A percentile compares a stretch with the other conserved stretches of the same genome.
These are phyloP conservation scores for Exutisphaerella laricina DNA, from an alignment of 2,329 filamentous ascomycete species.

Conservation along the genomic window DNA sequence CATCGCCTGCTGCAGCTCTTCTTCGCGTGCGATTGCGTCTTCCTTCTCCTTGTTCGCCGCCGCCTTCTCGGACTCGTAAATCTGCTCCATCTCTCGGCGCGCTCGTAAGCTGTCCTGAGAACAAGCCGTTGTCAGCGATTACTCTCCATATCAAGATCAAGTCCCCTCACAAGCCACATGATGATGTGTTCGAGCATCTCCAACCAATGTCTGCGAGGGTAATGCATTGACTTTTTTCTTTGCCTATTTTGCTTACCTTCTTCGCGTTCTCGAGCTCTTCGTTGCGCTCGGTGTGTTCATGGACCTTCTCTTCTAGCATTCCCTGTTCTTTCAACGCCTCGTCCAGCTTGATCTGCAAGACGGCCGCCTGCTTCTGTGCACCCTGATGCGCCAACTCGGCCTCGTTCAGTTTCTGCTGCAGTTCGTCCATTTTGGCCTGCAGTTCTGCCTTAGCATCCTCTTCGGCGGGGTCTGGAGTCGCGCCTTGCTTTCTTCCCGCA, in stretches of 20 bases:
- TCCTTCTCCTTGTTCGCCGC: constrained; percentile 89
- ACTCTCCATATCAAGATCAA: too few species aligned
- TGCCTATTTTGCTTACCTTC: too few species aligned
- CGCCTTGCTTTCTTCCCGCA: constrained; percentile 52
- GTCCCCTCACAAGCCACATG: too few species aligned
- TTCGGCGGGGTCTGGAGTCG: constrained; percentile 32
- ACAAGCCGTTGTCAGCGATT: too few species aligned
- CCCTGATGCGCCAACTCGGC: constrained; percentile 71
- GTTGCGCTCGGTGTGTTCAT: constrained; percentile 79
- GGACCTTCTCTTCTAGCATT: constrained; percentile 78
- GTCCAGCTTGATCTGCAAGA: constrained; percentile 79
- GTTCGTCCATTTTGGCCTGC: constrained; percentile 71
- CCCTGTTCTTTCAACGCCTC: constrained; percentile 77
- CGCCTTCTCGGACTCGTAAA: constrained; percentile 85
- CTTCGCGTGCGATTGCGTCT: constrained; percentile 73
- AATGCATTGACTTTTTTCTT: too few species aligned
- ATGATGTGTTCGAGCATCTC: too few species aligned
- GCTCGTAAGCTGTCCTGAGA: constrained; percentile 76
- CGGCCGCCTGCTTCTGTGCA: constrained; percentile 69
- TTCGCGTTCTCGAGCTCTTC: constrained; percentile 79
- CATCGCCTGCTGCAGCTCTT: constrained; percentile 85
- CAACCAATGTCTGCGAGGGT: too few species aligned
- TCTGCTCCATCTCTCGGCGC: constrained; percentile 83
- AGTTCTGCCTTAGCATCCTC: constrained; percentile 74
- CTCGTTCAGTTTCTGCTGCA: constrained; percentile 75